Evolutionary conservation across 805 yeast species (phyloP).

Genomic region (Kregervanrija delftensis): DNA sequence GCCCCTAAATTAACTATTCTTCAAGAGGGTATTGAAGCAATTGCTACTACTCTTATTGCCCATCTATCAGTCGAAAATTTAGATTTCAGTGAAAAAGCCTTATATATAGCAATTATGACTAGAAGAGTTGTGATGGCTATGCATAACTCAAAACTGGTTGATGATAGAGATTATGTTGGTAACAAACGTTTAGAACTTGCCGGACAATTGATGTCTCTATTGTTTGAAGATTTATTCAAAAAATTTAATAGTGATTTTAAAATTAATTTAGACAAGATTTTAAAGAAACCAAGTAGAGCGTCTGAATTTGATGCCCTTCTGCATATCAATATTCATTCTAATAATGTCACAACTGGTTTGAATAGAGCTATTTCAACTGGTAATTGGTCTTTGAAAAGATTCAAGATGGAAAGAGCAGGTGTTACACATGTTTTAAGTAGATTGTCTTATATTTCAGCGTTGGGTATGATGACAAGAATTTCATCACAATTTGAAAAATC

Average conservation of each 20-base stretch:
- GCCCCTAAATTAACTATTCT: conserved; percentile 70
- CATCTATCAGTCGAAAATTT: conserved; percentile 78
- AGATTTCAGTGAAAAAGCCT: conserved; percentile 89
- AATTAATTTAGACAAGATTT: conserved; percentile 85
- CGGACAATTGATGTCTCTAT: conserved; percentile 90
- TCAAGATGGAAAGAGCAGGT: conserved; percentile 99
- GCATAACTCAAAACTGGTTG: conserved; percentile 92
- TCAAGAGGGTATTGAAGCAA: conserved; percentile 96
- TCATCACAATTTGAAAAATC: conserved; percentile 99
- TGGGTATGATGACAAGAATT: conserved; percentile 99
- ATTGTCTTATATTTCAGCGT: conserved; percentile 85
- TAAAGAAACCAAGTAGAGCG: conserved; percentile 90
- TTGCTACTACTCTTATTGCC: conserved; percentile 93
- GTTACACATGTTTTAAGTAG: conserved; percentile 94
- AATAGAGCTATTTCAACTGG: conserved; percentile 98
- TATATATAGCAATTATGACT: conserved; percentile 94
- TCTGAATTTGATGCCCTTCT: conserved; percentile 91
- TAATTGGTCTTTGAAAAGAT: conserved; percentile 96
- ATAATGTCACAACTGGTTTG: conserved; percentile 88
- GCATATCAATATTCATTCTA: conserved; percentile 84
- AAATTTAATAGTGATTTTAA: conserved; percentile 94
- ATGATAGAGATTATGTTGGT: conserved; percentile 97
- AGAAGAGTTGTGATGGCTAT: conserved; percentile 94
- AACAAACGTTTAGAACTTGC: conserved; percentile 95
- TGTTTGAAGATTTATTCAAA: conserved; percentile 95